phyloP scores from a whole-genome alignment of 169 alveolate species.

The Condylostoma magnum region DNA sequence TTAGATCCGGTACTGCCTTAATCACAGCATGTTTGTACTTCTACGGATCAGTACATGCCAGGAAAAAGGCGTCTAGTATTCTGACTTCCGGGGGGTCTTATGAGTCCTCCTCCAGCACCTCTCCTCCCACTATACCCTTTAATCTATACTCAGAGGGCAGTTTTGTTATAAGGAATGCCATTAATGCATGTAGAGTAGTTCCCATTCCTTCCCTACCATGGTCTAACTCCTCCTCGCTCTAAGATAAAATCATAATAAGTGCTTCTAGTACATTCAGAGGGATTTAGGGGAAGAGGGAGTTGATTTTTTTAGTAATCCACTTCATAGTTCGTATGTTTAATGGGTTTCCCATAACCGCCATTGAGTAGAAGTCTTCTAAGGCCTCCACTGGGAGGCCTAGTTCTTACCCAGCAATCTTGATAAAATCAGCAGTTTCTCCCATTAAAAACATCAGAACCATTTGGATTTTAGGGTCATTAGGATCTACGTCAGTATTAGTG shows the following conservation, averaged over 20 bases:
- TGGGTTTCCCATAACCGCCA: neutral
- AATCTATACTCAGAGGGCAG: neutral
- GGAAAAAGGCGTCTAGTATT: neutral
- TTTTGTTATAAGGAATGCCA: neutral
- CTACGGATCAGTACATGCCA: conserved; percentile 10
- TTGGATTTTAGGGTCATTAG: neutral
- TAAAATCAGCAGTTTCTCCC: conserved; percentile 1
- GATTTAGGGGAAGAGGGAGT: neutral
- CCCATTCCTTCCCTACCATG: conserved; percentile 15
- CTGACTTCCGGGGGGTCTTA: neutral
- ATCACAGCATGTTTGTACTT: neutral
- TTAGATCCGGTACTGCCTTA: neutral
- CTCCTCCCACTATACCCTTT: neutral
- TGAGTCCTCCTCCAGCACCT: neutral
- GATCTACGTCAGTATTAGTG: neutral
- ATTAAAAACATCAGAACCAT: neutral
- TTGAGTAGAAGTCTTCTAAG: neutral
- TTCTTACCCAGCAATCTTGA: conserved; percentile 2
- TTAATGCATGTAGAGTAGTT: neutral
- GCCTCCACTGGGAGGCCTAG: neutral
- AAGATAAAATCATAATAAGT: neutral
- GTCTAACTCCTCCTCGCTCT: neutral
- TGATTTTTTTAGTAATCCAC: neutral
- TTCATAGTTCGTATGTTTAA: neutral
- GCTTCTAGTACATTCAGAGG: conserved; percentile 4